Base-by-base conservation (phyloP, 176 grass and related monocot species). In the Eleusine coracana region DNA sequence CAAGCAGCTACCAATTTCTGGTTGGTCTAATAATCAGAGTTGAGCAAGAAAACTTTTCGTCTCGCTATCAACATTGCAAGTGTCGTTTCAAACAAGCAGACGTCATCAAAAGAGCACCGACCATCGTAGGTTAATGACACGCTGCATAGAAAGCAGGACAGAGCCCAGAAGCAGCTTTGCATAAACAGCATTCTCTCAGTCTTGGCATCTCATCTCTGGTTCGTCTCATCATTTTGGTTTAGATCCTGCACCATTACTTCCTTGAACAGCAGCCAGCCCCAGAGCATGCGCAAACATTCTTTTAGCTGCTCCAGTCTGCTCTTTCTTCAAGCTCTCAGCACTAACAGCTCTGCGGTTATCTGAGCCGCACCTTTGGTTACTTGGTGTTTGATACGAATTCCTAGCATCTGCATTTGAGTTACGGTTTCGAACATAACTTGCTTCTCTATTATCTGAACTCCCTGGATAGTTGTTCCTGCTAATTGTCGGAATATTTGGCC, bases 221-320 rank as follows among this genome's bases (percentile, higher is more conserved):
- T 71, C 23, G 21, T 7, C 68, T 66, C 39, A 70, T 82, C 68
- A 87, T 66, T 89, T 83, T 27, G 65, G 62, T 78, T 87, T 94
- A 15, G 77, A 3, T 8, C 23, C 7, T 21, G 69, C 7, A 7
- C 59, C 69, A 0, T 79, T 54, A 46, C 60, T 88, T 77, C 88
- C 90, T 77, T 84, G 86, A 64, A 27, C 45, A 5, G 78, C 63
- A 60, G 84, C 58, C 38, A 92, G 38, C 18, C 96, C 82, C 64
- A 99, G 68, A 6, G 96, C 96, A 65, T 92, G 82, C 1, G 93
- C 96, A 78, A 99, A 99, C 74, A 99, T 99, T 74, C 91, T 93
- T 84, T 88, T 95, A 63, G 96, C 96, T 55, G 89, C 96, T 52
- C 89, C 96, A 51, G 83, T 69, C 78, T 93, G 87, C 70, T 96